Evolutionary conservation across 1,284 basidiomycete genomes (phyloP), one percentile per base, ranked within the genome.

Genomic region (Microbotryum saponariae): DNA sequence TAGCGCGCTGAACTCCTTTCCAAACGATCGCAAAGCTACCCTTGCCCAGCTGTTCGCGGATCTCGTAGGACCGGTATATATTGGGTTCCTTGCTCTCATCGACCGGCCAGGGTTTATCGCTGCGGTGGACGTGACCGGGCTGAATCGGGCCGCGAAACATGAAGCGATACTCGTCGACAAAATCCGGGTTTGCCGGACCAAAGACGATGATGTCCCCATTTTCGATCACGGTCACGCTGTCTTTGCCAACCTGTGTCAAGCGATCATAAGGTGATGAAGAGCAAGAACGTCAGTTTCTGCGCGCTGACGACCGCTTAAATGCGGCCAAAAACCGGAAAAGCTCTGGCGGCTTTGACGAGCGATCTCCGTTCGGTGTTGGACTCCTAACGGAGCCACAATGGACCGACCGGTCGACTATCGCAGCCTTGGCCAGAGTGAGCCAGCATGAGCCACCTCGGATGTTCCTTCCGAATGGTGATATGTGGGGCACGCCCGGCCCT

Each of bases 11-110:
- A 37, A 88, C 76, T 2, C 84, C 87, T 67, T 84, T 85, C 77
- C 84, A 81, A 25, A 90, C 89, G 6, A 82, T 85, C 2, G 88
- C 89, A 70, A 90, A 91, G 5, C 87, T 84, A 18, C 89, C 89
- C 67, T 83, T 84, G 61, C 89, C 88, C 10, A 91, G 67, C 58
- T 70, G 68, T 45, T 71, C 69, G 10, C 64, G 33, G n/a, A 73
- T 62, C 51, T 72, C 69, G 60, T 73, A 73, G 50, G 56, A 57
- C 16, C 27, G 27, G 48, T 62, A 60, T 18, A 73, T 58, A 12
- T 67, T 70, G 42, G 64, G 56, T 48, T 61, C 67, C 29, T 65
- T 60, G 12, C 59, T 61, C 21, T 63, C 66, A 42, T 58, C 64
- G 42, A 68, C 53, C 16, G 56, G 51, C 51, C 51, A 54, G 62